Evolutionary conservation across 1,284 basidiomycete genomes (phyloP), one percentile per base, ranked within the genome.

Genomic region (Leccinum fallax): DNA sequence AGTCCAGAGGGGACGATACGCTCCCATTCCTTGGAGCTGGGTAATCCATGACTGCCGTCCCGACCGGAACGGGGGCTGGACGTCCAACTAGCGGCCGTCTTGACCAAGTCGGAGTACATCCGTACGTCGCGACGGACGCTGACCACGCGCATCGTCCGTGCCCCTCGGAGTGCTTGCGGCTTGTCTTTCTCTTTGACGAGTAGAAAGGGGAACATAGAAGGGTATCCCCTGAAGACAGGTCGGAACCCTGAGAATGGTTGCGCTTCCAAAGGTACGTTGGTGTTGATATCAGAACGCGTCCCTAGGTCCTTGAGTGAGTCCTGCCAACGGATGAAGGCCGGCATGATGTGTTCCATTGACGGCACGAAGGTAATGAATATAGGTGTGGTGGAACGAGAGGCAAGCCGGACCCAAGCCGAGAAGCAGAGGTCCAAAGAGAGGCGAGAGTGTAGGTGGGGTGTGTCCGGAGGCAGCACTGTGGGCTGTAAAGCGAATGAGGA

Each of bases 311-410:
- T 77, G 28, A 83, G 81, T 3, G 82, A 81, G 63, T 91, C 86
- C 66, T 93, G 88, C 79, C 87, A 89, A 19, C 95, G 86, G 61
- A 97, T 89, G 73, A 89, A 95, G 0, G 93, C 83, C 15, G 97
- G 84, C 11, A 97, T 79, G 56, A 97, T 79, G 67, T 97, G 95
- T 72, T 97, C 95, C 60, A 91, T 91, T 87, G 2, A 90, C 88
- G 16, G 90, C 82, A 55, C 89, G 87, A 52, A 95, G 86, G 72
- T 94, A 97, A 69, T 88, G 85, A 16, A 85, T 75, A 73, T 97
- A 96, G 2, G 91, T 86, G 68, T 86, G 83, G 61, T 90, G 88
- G 76, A 94, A 93, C 1, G 89, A 81, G 58, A 83, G 83, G 54
- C 75, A 80, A 53, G 85, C 82, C n/a, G 81, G 79, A 11, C 83